Evolutionary conservation across 2,329 filamentous ascomycete genomes (phyloP).

Genomic region (Trichoderma sp.): DNA sequence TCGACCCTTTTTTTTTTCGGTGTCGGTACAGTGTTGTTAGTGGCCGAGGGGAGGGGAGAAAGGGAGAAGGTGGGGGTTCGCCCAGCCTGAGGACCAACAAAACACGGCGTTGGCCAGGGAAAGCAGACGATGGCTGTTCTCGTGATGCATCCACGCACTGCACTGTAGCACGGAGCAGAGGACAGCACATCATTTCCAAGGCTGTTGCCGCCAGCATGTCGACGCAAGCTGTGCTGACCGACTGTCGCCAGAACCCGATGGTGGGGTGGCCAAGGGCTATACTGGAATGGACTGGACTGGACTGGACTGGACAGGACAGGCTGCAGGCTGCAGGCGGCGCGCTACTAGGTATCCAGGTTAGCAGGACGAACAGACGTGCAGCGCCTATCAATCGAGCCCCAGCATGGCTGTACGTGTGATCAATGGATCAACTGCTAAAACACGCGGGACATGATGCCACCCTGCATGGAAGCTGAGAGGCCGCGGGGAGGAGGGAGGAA

Average conservation of each 20-base stretch:
- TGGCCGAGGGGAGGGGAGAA: neutral
- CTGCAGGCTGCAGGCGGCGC: neutral
- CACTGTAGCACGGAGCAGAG: constrained; percentile 2
- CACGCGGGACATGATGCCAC: neutral
- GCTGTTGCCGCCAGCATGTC: neutral
- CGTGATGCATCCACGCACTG: constrained; percentile 15
- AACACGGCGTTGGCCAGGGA: neutral
- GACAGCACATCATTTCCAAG: constrained; percentile 7
- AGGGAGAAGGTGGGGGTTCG: neutral
- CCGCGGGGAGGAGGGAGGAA: neutral
- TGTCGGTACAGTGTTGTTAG: neutral
- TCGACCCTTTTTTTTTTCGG: neutral
- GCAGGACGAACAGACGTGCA: neutral
- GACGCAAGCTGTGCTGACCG: constrained; percentile 6
- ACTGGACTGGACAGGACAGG: too few relatives aligned
- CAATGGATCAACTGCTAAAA: neutral
- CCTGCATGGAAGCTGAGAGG: neutral
- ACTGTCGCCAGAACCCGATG: constrained; percentile 8
- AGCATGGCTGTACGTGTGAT: neutral
- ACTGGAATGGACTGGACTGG: too few relatives aligned
- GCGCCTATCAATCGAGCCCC: constrained; percentile 1
- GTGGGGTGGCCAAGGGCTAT: constrained; percentile 3
- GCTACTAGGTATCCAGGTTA: neutral
- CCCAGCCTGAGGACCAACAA: neutral
- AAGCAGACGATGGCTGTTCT: neutral